Evolutionary conservation across 371 early-diverging fungal genomes (phyloP), one percentile per base, ranked within the genome.

Genomic region (Vairimorpha ceranae): DNA sequence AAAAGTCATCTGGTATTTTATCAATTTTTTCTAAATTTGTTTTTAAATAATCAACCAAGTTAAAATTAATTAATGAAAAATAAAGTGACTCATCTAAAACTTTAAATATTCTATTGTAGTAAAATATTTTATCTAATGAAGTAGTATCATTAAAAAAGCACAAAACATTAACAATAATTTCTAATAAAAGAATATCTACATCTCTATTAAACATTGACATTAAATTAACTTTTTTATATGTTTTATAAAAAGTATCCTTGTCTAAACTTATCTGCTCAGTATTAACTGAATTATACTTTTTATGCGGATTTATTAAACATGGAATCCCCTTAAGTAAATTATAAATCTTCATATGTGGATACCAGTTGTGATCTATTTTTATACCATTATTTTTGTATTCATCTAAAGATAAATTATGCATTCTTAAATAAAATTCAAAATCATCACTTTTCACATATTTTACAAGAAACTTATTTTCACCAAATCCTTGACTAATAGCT

Each of bases 361-460:
- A 48, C 46, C 48, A 70, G 46, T 70, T 61, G 21, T 46, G 14
- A 46, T 54, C 32, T 27, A 0, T 29, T 46, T 48, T 33, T n/a
- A 51, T 29, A 2, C 52, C 36, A 63, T 70, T 63, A 12, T 48
- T 63, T n/a, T 35, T 33, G 21, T 63, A 70, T 17, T 60, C 48
- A 33, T 63, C n/a, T 48, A 70, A 36, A 17, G 32, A 25, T 36
- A 63, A 21, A 19, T 35, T 23, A 7, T 19, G 6, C 10, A 52
- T 48, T 21, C 35, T 70, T 23, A 63, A 32, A 27, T 63, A 70
- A 38, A 61, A 63, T 52, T 63, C 61, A 48, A 30, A 48, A 32
- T 63, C 61, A 17, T 35, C 64, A 2, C 61, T 27, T 32, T 63
- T 70, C 30, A 63, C 36, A 30, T 70, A 35, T 23, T 63, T 70